Evolutionary conservation across 1,284 basidiomycete species (phyloP).

Genomic region (Rhodotorula mucilaginosa): DNA sequence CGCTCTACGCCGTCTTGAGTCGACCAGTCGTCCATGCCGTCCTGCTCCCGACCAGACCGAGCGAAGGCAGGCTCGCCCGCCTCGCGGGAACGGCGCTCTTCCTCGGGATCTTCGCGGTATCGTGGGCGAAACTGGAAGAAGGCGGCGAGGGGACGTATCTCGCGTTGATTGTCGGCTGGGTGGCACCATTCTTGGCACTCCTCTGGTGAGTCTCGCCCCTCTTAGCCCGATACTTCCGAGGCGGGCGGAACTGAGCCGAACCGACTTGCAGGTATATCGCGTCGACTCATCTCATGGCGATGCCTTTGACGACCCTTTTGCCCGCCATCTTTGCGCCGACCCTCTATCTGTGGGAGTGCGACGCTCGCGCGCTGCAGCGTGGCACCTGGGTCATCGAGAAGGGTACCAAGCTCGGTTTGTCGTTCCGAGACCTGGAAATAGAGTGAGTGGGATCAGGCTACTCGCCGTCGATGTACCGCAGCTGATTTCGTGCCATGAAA

Average conservation of each 20-base stretch:
- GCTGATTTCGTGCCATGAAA: neutral
- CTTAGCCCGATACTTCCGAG: neutral
- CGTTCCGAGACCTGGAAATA: slow-evolving; percentile 41
- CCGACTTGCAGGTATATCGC: slow-evolving; percentile 28
- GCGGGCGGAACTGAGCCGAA: neutral
- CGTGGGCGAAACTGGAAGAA: slow-evolving; percentile 26
- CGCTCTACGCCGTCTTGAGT: slow-evolving; percentile 43
- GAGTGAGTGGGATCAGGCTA: slow-evolving; percentile 28
- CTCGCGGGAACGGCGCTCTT: slow-evolving; percentile 20
- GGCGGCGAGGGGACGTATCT: slow-evolving; percentile 41
- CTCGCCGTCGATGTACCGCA: too few relatives aligned
- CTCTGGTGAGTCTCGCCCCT: slow-evolving; percentile 35
- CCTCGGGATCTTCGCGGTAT: slow-evolving; percentile 25
- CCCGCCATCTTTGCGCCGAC: slow-evolving; percentile 43
- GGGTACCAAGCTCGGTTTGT: slow-evolving; percentile 42
- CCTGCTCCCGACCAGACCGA: slow-evolving; percentile 24
- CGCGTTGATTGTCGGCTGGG: slow-evolving; percentile 45
- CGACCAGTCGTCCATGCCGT: slow-evolving; percentile 42
- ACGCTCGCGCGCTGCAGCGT: slow-evolving; percentile 42
- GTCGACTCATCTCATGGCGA: slow-evolving; percentile 33
- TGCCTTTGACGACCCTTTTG: slow-evolving; percentile 23
- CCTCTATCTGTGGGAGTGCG: slow-evolving; percentile 44
- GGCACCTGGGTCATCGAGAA: slow-evolving; percentile 46
- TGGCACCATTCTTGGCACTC: slow-evolving; percentile 42
- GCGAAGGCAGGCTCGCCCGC: slow-evolving; percentile 16